Base-by-base conservation (phyloP, 768 basidiomycete genomes). In the Saitozyma podzolica region DNA sequence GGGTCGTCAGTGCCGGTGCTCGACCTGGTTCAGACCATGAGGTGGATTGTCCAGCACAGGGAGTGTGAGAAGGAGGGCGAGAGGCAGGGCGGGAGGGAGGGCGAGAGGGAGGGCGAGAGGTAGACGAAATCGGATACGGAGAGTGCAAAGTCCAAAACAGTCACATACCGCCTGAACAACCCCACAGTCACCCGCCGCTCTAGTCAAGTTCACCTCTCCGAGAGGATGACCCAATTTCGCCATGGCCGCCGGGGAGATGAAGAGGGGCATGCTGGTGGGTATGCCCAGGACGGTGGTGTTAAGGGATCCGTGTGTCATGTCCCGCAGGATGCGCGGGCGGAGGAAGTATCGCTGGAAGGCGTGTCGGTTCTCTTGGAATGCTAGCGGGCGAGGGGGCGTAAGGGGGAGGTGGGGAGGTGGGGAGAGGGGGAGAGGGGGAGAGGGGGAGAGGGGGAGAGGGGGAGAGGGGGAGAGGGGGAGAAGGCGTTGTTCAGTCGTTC, bases 131-230 rank as follows among this genome's bases (percentile, higher is more conserved):
- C 29, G 29, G 29, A 29, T 2, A 29, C 29, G 29, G 8, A 4
- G 17, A 59, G n/a, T 19, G 13, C 40, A 10, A 43, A 40, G 10
- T 2, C 29, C 2, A 29, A 29, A 29, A 5, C 29, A 50, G 9
- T 3, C 20, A 70, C 78, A 63, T 37, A 84, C 83, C 40, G 80
- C 77, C 74, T 94, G 92, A 42, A 92, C 87, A 59, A 92, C 86
- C 49, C 85, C 85, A 20, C 84, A 84, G 61, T 82, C 81, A 17
- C 82, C 85, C 9, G 87, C 86, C 10, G 86, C 91, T 57, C 83
- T 83, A 1, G 89, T 88, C 61, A 93, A 86, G 78, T 93, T 94
- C 40, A 84, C 80, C 80, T 95, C 92, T n/a, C 92, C 92, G 84
- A 72, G 65, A 4, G 92, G 92, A 76, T 97, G 92, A 0, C 92